Conservation (phyloP, 2,329 filamentous ascomycete species). For the Alternaria triticimaculans region DNA sequence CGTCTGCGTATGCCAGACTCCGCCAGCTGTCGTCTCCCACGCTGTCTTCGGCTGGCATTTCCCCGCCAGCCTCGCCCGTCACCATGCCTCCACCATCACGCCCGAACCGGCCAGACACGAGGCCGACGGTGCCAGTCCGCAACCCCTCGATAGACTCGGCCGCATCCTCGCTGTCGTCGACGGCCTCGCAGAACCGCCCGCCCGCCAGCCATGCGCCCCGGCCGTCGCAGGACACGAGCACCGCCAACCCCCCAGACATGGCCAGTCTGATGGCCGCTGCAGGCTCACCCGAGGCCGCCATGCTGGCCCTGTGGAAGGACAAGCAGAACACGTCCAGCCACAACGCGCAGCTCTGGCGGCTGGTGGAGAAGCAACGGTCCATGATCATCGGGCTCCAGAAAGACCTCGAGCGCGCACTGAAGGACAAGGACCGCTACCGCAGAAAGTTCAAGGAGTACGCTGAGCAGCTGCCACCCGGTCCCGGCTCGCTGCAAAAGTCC, state of each 20-base stretch:
- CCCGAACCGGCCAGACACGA: slow-evolving; percentile 42
- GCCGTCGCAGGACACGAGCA: slow-evolving; percentile 58
- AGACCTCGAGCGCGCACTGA: slow-evolving; percentile 86
- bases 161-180: slow-evolving; percentile 68
- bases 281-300: slow-evolving; percentile 86
- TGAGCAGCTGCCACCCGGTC: slow-evolving; percentile 52
- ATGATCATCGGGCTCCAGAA: slow-evolving; percentile 95
- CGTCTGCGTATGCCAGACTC: slow-evolving; percentile 42
- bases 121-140: slow-evolving; percentile 58
- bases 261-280: slow-evolving; percentile 79
- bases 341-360: slow-evolving; percentile 90
- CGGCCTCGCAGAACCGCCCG: slow-evolving; percentile 57
- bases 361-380: slow-evolving; percentile 94
- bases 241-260: slow-evolving; percentile 75
- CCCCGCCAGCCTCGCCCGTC: slow-evolving; percentile 43
- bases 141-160: slow-evolving; percentile 93
- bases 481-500: slow-evolving; percentile 42
- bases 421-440: slow-evolving; percentile 93
- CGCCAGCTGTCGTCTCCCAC: slow-evolving; percentile 47
- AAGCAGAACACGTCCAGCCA: slow-evolving; percentile 88
- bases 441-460: slow-evolving; percentile 84
- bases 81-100: slow-evolving; percentile 47
- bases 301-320: slow-evolving; percentile 87
- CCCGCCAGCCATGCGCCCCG: slow-evolving; percentile 65
- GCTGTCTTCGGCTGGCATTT: slow-evolving; percentile 38